Evolutionary conservation across 768 basidiomycete genomes (phyloP).

Genomic region (Hygrocybe coccinea): DNA sequence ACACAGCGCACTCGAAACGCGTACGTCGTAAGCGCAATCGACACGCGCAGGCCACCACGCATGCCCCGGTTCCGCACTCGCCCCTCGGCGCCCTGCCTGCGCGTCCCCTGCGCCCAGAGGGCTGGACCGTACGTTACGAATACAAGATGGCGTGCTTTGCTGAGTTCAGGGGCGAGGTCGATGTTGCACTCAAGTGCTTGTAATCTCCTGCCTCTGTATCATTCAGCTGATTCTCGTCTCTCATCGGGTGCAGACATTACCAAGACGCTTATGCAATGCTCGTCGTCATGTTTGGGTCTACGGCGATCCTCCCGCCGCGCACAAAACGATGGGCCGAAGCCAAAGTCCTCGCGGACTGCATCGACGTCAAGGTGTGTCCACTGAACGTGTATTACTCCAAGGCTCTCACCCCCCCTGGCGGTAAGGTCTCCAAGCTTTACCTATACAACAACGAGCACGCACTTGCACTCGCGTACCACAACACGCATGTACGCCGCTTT

Average conservation of each 20-base stretch:
- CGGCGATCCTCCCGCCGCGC: conserved; percentile 78
- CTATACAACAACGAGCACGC: conserved; percentile 86
- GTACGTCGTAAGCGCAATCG: conserved; percentile 85
- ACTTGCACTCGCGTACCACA: conserved; percentile 76
- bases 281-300: conserved; percentile 84
- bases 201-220: conserved; percentile 4
- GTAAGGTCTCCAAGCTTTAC: conserved; percentile 82
- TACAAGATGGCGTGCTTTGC: conserved; percentile 98
- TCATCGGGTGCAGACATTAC: conserved; percentile 61
- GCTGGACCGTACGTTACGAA: conserved; percentile 95
- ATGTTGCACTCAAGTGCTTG: conserved; percentile 84
- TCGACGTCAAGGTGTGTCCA: conserved; percentile 73
- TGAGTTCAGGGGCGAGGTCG: conserved; percentile 88
- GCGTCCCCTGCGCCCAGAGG: conserved; percentile 71
- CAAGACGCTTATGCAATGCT: conserved; percentile 87
- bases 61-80: conserved; percentile 43
- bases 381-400: background rate
- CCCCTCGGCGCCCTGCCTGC: conserved; percentile 42
- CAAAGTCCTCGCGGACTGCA: conserved; percentile 91
- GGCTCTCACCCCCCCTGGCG: background rate
- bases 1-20: conserved; percentile 86
- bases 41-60: conserved; percentile 58
- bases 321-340: conserved; percentile 99
- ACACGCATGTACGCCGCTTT: conserved; percentile 79
- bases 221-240: conserved; percentile 8